A percentile compares a stretch with the other conserved stretches of the same genome.
Evolutionary conservation across 139 green algal genomes (phyloP).

Genomic region (Axilococcus clingmanii): DNA sequence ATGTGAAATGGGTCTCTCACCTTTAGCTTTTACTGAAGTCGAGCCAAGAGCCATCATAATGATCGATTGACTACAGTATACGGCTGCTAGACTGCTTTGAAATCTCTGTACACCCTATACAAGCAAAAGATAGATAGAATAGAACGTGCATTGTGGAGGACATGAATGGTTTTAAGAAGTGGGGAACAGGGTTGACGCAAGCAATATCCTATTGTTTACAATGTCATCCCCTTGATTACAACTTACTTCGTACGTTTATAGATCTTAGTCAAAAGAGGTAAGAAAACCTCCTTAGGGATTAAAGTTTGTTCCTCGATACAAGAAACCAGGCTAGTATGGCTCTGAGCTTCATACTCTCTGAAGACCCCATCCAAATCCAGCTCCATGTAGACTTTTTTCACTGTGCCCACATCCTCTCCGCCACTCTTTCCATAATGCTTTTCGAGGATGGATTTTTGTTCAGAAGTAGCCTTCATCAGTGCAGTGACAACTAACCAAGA

Average conservation of each 20-base stretch:
- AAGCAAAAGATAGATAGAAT: too few species aligned
- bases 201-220: too few species aligned
- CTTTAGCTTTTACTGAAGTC: too few species aligned
- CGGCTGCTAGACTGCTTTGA: too few species aligned
- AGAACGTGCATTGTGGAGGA: conserved; percentile 1
- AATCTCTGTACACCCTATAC: too few species aligned
- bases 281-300: conserved; percentile 78
- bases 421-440: conserved; percentile 85
- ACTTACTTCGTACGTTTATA: conserved; percentile 91
- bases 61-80: too few species aligned
- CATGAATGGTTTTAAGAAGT: background rate
- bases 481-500: conserved; percentile 94
- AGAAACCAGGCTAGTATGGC: conserved; percentile 39
- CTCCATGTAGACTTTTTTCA: conserved; percentile 88
- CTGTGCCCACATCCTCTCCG: conserved; percentile 40
- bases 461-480: conserved; percentile 57
- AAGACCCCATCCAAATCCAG: conserved; percentile 77
- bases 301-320: conserved; percentile 69
- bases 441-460: conserved; percentile 77
- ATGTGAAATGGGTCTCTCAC: too few species aligned
- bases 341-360: conserved; percentile 75
- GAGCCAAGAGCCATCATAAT: too few species aligned
- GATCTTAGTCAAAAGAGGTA: conserved; percentile 83
- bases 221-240: too few species aligned
- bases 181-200: too few species aligned